Evolutionary conservation across 148 eudicot species (phyloP).

Genomic region (Polygonum aviculare): DNA sequence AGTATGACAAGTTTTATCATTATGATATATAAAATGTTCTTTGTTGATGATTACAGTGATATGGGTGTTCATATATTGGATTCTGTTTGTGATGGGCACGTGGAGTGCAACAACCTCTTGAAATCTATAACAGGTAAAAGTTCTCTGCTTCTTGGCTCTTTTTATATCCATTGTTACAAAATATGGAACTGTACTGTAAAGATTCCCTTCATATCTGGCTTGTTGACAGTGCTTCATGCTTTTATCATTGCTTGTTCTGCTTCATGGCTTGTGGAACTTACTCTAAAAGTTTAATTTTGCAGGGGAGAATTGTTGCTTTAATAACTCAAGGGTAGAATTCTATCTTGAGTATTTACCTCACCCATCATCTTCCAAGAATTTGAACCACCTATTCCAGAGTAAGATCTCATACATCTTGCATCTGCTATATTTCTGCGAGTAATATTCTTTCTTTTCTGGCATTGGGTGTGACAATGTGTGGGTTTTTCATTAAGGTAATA

Average conservation of each 20-base stretch:
- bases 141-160: neutral
- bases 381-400: slow-evolving; percentile 96
- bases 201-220: neutral
- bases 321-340: slow-evolving; percentile 60
- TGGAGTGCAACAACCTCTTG: slow-evolving; percentile 67
- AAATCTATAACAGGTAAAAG: slow-evolving; percentile 64
- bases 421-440: neutral
- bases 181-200: neutral
- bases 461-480: slow-evolving; percentile 1
- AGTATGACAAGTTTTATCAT: neutral
- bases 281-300: slow-evolving; percentile 22
- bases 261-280: neutral
- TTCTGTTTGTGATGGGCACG: slow-evolving; percentile 59
- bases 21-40: slow-evolving; percentile 8
- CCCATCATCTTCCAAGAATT: slow-evolving; percentile 85
- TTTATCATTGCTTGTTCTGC: neutral
- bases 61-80: slow-evolving; percentile 49
- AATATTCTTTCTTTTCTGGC: neutral
- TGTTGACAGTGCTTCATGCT: neutral
- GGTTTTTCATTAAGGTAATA: neutral
- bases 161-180: neutral
- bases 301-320: slow-evolving; percentile 91
- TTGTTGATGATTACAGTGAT: slow-evolving; percentile 40
- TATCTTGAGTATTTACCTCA: slow-evolving; percentile 90
- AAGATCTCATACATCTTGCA: slow-evolving; percentile 20